These are phyloP conservation scores for Acanthamoeba castellanii DNA, from an alignment of 208 protist genomes.

Conservation along the genomic window DNA sequence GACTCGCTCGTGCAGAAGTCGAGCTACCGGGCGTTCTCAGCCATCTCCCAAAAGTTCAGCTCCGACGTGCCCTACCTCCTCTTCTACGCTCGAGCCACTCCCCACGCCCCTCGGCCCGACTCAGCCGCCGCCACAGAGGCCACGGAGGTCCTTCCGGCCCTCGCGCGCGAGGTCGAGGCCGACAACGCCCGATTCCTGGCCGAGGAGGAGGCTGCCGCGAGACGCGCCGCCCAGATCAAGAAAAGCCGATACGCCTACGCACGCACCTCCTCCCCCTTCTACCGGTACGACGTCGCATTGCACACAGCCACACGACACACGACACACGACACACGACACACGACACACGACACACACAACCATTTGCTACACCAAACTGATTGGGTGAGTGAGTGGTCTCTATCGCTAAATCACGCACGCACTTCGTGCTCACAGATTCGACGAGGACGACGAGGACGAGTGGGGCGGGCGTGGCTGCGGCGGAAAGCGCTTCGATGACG, in stretches of 20 bases:
- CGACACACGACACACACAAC: too few species aligned
- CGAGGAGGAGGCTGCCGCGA: not conserved
- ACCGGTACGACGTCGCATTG: not conserved
- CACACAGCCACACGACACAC: too few species aligned
- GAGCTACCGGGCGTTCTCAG: not conserved
- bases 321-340: too few species aligned
- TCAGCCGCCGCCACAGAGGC: not conserved
- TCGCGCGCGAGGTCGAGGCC: constrained; percentile 10
- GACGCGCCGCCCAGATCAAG: not conserved
- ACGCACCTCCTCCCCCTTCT: constrained; percentile 4
- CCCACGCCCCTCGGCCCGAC: not conserved
- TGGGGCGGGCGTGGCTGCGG: not conserved
- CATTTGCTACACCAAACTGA: too few species aligned
- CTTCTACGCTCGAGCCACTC: not conserved
- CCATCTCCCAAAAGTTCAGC: constrained; percentile 38
- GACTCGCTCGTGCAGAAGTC: constrained; percentile 9
- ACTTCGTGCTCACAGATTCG: not conserved
- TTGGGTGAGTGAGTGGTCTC: too few species aligned
- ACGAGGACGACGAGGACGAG: constrained; percentile 2
- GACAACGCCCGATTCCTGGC: constrained; percentile 5
- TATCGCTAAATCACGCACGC: not conserved
- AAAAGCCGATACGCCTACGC: constrained; percentile 12
- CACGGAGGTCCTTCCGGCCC: not conserved
- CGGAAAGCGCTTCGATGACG: constrained; percentile 24
- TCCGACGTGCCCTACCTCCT: constrained; percentile 57